These are phyloP conservation scores for Claviceps sp. DNA, from an alignment of 2,329 filamentous ascomycete species.

Conservation along the genomic window DNA sequence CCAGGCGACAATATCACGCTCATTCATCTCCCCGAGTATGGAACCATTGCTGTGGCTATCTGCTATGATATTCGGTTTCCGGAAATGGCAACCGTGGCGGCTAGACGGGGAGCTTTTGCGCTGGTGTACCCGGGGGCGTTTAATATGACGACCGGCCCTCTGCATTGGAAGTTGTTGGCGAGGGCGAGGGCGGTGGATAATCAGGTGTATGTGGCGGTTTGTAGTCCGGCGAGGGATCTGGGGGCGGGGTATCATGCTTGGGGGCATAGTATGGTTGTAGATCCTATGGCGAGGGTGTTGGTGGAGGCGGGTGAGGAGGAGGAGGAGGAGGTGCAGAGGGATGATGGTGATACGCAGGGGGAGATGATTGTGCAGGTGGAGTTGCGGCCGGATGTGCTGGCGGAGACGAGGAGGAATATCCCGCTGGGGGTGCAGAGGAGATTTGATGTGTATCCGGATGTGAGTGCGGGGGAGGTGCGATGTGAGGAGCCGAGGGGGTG, in stretches of 20 bases:
- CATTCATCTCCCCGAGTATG: slow-evolving; percentile 77
- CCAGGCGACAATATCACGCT: slow-evolving; percentile 78
- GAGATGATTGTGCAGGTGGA: slow-evolving; percentile 67
- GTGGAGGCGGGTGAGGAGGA: slow-evolving; percentile 67
- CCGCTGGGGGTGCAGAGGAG: slow-evolving; percentile 73
- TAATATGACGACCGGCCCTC: slow-evolving; percentile 79
- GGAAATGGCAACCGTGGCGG: slow-evolving; percentile 79
- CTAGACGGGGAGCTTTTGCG: slow-evolving; percentile 72
- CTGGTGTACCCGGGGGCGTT: slow-evolving; percentile 94
- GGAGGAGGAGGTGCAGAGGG: slow-evolving; percentile 68
- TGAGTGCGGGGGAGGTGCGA: slow-evolving; percentile 47
- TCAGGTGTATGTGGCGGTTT: slow-evolving; percentile 85
- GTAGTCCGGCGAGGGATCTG: slow-evolving; percentile 76
- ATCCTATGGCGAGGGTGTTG: slow-evolving; percentile 77
- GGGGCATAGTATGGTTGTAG: slow-evolving; percentile 79
- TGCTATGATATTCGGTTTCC: slow-evolving; percentile 98
- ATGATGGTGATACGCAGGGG: slow-evolving; percentile 64
- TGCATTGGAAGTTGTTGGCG: slow-evolving; percentile 82
- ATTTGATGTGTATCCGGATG: slow-evolving; percentile 92
- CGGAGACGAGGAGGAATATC: slow-evolving; percentile 67
- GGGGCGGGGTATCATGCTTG: slow-evolving; percentile 72
- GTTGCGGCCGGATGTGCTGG: slow-evolving; percentile 53
- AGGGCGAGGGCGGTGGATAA: slow-evolving; percentile 83
- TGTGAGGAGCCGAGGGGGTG: slow-evolving; percentile 16
- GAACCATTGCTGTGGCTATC: slow-evolving; percentile 76